Conservation (phyloP, 352 stramenopile genomes). For the Phytophthora ohioensis region DNA sequence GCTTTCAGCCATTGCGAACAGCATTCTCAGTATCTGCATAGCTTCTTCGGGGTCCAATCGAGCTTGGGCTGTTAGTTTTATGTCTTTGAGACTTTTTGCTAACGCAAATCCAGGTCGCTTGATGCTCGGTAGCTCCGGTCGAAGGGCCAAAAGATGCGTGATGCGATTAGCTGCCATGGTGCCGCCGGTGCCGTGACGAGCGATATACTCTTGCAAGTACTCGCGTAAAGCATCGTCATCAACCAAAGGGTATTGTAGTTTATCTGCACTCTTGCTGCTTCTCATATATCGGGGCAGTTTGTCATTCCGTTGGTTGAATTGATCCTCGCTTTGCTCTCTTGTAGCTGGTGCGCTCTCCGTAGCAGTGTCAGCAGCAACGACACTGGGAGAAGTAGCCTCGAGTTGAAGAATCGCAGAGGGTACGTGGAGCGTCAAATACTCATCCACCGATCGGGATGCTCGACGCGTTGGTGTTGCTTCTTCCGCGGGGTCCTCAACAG, state of each 20-base stretch:
- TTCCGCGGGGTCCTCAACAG: slow-evolving; percentile 22
- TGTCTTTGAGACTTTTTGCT: slow-evolving; percentile 44
- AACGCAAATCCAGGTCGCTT: slow-evolving; percentile 42
- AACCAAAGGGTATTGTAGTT: slow-evolving; percentile 15
- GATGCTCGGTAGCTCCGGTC: slow-evolving; percentile 44
- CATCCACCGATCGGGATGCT: slow-evolving; percentile 28
- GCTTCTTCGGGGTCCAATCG: slow-evolving; percentile 38
- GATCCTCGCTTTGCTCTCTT: slow-evolving; percentile 15
- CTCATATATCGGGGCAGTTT: slow-evolving; percentile 2
- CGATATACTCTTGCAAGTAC: slow-evolving; percentile 55
- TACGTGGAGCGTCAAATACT: slow-evolving; percentile 32
- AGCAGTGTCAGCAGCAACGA: slow-evolving; percentile 3
- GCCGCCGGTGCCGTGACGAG: slow-evolving; percentile 39
- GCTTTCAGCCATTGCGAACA: slow-evolving; percentile 24
- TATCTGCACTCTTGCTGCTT: slow-evolving; percentile 17
- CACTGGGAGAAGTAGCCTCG: slow-evolving; percentile 26
- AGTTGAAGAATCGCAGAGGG: slow-evolving; percentile 27
- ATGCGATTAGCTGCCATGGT: slow-evolving; percentile 54
- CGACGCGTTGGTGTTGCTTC: slow-evolving; percentile 24
- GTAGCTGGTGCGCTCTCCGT: slow-evolving; percentile 17
- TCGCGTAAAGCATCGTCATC: slow-evolving; percentile 41
- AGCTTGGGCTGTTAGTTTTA: slow-evolving; percentile 36
- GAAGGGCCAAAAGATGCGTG: slow-evolving; percentile 46
- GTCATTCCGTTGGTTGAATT: slow-evolving; percentile 5
- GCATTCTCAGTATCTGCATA: slow-evolving; percentile 30